Evolutionary conservation across 2,329 filamentous ascomycete species (phyloP), one percentile per base, ranked within the genome.

Genomic region (Fusarium scirpi): DNA sequence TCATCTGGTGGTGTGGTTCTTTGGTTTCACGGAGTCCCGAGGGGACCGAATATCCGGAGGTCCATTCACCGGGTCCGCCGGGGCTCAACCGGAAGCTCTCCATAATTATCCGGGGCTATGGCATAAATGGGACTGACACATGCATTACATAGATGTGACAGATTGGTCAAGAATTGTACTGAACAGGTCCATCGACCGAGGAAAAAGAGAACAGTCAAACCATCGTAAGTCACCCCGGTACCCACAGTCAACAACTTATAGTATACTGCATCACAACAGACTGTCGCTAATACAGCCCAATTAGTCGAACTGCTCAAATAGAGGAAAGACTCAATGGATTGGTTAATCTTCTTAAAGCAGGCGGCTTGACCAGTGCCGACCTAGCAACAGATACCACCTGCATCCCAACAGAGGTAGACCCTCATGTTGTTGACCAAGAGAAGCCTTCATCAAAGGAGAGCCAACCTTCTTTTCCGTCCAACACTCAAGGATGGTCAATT

Each of bases 141-240:
- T 56, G 40, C 30, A 25, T 32, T 56, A 3, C 34, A 53, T 67
- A 86, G 85, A 62, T 86, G 85, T 62, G 80, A 85, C 61, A 78
- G 85, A 16, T 76, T 87, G 8, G 79, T 80, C 40, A 87, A 86
- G 65, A 80, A 82, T 34, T 87, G 85, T 63, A 76, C 79, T 0
- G 78, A 77, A 13, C 85, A 87, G 69, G 74, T 85, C 27, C 85
- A 85, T 69, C 81, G 80, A 25, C 83, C 83, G 6, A 80, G 85
- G 30, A 87, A 87, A 76, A 87, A 86, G 78, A 80, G 85, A 69
- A 82, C 84, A 32, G 78, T 78, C 34, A 85, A 83, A 62, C 82
- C 84, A 32, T 86, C 85, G 85, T 86, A 77, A 80, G 85, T 81
- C 5, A 13, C 5, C 51, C 30, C 22, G 10, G 32, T 30, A 29